Base-by-base conservation (phyloP, 257 asterid species). In the Linaria vulgaris region DNA sequence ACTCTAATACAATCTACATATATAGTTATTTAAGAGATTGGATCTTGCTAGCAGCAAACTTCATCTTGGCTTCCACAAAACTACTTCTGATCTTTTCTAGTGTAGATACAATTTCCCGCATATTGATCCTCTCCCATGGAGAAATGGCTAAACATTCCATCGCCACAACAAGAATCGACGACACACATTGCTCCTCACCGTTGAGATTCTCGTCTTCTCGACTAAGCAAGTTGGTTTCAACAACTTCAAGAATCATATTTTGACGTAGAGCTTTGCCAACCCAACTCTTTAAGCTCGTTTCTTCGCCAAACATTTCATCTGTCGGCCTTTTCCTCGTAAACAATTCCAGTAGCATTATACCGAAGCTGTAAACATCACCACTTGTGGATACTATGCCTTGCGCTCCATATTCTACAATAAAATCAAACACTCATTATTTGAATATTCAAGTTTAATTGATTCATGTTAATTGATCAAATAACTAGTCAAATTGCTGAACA, bases 351-450 rank as follows among this genome's bases (percentile, higher is more conserved):
- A 72, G 25, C 72, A 76, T n/a, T 23, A 76, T 64, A n/a, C 78
- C 82, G 9, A 64, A 76, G 17, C 78, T 76, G 27, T 72, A 76
- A 27, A 69, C 76, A 47, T 76, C 76, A 1, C 78, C 62, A 6
- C 21, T 52, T 10, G 70, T 60, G 11, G 78, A 76, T 0, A 72
- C 75, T 30, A 47, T 60, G 3, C 82, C 82, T 56, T 69, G 70
- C 0, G 64, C 51, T 50, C 78, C 81, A 41, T 58, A 76, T 46
- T 77, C 82, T 77, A 25, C 46, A 16, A 56, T 12, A 56, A 52
- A 22, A 22, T 12, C 2, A 2, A 13, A 44, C n/a, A 1, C 8
- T 44, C 17, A 44, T 12, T 44, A 2, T 1, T 12, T 7, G n/a
- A n/a, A n/a, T n/a, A n/a, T n/a, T n/a, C n/a, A n/a, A n/a, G n/a